Percentiles rank a stretch among this genome's conserved stretches.
phyloP scores from a whole-genome alignment of 306 rosid genomes.

The Rosa rugosa region DNA sequence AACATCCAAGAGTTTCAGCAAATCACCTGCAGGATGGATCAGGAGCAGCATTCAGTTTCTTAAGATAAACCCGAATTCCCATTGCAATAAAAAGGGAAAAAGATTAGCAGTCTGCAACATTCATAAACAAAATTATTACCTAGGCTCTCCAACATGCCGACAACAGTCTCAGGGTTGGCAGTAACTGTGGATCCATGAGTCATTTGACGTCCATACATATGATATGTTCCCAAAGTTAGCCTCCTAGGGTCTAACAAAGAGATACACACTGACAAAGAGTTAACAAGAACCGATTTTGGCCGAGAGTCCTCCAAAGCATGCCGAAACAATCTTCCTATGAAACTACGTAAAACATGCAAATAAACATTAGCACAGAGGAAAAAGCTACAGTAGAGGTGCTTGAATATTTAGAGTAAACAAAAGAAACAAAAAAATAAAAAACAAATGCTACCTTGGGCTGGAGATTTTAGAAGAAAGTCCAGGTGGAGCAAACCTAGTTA shows the following conservation, averaged over 20 bases:
- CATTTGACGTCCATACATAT: constrained; percentile 71
- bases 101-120: neutral
- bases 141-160: constrained; percentile 95
- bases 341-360: constrained; percentile 50
- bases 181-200: constrained; percentile 54
- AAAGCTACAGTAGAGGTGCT: constrained; percentile 9
- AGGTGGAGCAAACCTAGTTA: constrained; percentile 93
- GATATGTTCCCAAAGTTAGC: constrained; percentile 59
- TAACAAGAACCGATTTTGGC: constrained; percentile 88
- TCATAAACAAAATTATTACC: constrained; percentile 35
- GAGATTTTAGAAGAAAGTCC: constrained; percentile 77
- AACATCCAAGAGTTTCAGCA: constrained; percentile 80
- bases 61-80: neutral
- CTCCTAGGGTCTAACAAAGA: constrained; percentile 94
- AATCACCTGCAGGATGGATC: constrained; percentile 59
- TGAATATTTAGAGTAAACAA: neutral
- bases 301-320: constrained; percentile 94
- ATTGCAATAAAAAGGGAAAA: neutral
- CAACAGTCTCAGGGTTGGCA: constrained; percentile 89
- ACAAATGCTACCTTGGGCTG: constrained; percentile 70
- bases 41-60: constrained; percentile 15
- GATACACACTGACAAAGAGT: constrained; percentile 90
- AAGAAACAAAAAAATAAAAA: neutral
- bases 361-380: constrained; percentile 10
- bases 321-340: constrained; percentile 79